Evolutionary conservation across 75 land plant species (phyloP), one percentile per base, ranked within the genome.

Genomic region (Adiantum capillusveneris): DNA sequence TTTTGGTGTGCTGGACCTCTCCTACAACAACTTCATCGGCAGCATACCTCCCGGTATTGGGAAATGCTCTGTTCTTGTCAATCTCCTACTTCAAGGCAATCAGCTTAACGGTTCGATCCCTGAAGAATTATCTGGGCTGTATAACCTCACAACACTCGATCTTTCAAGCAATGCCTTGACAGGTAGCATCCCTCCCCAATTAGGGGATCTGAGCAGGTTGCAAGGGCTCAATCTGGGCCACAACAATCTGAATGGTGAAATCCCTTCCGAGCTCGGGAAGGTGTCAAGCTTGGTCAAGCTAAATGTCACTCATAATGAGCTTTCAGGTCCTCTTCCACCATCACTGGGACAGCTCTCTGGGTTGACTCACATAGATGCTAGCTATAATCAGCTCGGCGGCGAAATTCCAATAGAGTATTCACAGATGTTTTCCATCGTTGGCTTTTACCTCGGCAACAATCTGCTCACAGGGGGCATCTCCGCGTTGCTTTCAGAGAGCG

Each of bases 1-100:
- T 34, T 69, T 68, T 65, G 94, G 94, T 17, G 66, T 78, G 1
- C 58, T 75, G 25, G 96, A 90, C 65, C 65, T 87, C 6, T 75
- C 84, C 0, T 41, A 55, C 42, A 87, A 87, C 58, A 54, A 21
- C 0, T 48, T 89, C 17, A 29, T 75, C 1, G 85, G 88, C 34
- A 18, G 25, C 0, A 75, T 84, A 6, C 88, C 88, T 19, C 42
- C 63, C 0, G 34, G 53, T 16, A 73, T 85, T n/a, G 68, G 67
- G 1, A 34, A 74, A 1, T 83, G 90, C 56, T 14, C 52, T 9
- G 78, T 68, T 13, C 37, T 86, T 36, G 74, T 71, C 12, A 75
- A 79, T 65, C 58, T 86, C 42, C 25, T 59, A 11, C 53, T 91
- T 11, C 58, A 63, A 41, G 74, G 84, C 19, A 88, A 88, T 63